phyloP scores from a whole-genome alignment of 495 filamentous ascomycete genomes.

The Aspergillus sclerotioniger region DNA sequence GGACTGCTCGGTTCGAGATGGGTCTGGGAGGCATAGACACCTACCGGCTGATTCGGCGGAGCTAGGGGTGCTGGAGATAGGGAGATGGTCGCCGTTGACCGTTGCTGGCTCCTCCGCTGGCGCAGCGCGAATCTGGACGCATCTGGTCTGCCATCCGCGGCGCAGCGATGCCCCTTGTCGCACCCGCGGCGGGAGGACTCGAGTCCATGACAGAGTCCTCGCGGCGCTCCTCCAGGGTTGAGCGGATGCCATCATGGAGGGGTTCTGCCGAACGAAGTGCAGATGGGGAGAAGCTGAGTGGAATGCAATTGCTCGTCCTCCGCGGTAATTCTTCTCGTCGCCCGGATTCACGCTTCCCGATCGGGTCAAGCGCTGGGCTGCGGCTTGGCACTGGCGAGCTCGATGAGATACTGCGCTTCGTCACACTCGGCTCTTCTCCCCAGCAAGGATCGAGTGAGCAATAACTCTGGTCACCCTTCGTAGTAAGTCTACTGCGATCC shows the following conservation, averaged over 20 bases:
- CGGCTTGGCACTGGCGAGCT: slow-evolving; percentile 12
- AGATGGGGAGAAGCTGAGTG: slow-evolving; percentile 5
- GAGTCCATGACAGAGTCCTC: slow-evolving; percentile 38
- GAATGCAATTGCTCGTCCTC: slow-evolving; percentile 9
- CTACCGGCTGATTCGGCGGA: slow-evolving; percentile 44
- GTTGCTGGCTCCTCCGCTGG: slow-evolving; percentile 36
- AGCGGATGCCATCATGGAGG: slow-evolving; percentile 28
- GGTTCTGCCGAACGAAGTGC: slow-evolving; percentile 1
- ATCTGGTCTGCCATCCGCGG: slow-evolving; percentile 34
- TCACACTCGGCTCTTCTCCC: too few species aligned
- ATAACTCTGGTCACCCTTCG: too few species aligned
- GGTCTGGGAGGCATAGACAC: background rate
- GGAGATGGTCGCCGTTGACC: slow-evolving; percentile 38
- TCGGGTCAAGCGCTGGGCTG: slow-evolving; percentile 17
- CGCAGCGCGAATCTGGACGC: slow-evolving; percentile 45
- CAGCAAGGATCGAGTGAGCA: too few species aligned
- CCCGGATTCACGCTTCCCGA: slow-evolving; percentile 19
- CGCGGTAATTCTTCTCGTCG: slow-evolving; percentile 16
- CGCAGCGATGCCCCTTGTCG: slow-evolving; percentile 26
- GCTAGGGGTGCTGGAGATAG: slow-evolving; percentile 39
- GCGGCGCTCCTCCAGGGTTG: slow-evolving; percentile 40
- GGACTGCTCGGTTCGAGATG: background rate
- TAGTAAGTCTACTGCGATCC: background rate
- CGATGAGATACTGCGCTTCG: too few species aligned
- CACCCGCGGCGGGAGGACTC: slow-evolving; percentile 31